Conservation (phyloP, 345 rosid genomes). For the Fremontodendron californicum region DNA sequence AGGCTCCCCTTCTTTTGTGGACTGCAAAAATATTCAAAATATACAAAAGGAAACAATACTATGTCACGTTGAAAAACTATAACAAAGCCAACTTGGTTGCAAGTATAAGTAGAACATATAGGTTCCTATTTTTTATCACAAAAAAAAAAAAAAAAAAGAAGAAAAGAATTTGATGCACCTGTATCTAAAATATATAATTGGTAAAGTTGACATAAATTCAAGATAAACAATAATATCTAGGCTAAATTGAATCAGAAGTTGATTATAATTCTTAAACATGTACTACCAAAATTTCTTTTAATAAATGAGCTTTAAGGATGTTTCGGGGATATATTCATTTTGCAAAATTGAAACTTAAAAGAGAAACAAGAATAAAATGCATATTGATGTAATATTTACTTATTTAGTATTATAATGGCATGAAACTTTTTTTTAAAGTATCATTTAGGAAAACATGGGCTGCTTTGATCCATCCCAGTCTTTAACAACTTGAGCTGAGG, state of each 20-base stretch:
- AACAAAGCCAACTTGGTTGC: neutral
- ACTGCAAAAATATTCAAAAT: constrained; percentile 35
- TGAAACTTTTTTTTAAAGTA: neutral
- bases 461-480: neutral
- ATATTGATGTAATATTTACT: neutral
- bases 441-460: neutral
- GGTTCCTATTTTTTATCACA: neutral
- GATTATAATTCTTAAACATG: neutral
- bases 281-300: neutral
- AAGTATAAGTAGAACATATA: neutral
- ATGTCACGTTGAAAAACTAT: neutral
- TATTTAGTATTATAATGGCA: neutral
- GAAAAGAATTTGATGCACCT: neutral
- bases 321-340: neutral
- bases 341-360: neutral
- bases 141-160: too few species aligned
- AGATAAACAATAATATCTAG: neutral
- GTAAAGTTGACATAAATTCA: neutral
- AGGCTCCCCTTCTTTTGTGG: constrained; percentile 83
- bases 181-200: neutral
- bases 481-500: neutral
- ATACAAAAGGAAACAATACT: neutral
- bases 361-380: neutral
- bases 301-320: neutral
- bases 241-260: neutral